Base-by-base conservation (phyloP, 2,329 filamentous ascomycete species). In the Aurifilum marmelostoma region DNA sequence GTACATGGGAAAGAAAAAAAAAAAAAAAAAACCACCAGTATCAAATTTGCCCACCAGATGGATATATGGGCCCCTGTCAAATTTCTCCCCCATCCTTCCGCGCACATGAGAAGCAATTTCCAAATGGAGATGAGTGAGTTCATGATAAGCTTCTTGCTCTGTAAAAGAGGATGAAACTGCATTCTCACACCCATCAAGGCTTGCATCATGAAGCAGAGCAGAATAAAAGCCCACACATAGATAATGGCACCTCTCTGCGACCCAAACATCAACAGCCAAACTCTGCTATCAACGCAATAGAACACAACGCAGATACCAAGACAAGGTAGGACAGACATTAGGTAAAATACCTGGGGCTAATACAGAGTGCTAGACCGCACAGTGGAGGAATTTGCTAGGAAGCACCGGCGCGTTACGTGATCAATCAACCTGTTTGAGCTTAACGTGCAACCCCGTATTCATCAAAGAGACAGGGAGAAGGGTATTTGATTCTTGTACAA, bases 401-500 rank as follows among this genome's bases (percentile, higher is more conserved):
- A n/a, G 18, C 56, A 59, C 56, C 32, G 56, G 56, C 56, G 18
- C 56, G 32, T 59, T 12, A 2, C 9, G 21, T 16, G 27, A 29
- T 18, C 5, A 14, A 29, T 32, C 24, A 29, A 9, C 12, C 52
- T 29, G 12, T 6, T 18, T 18, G 52, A 56, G 27, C 14, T 56
- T 12, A 18, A 32, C 21, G 18, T 37, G 56, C 32, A 27, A 18
- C 16, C n/a, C 29, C 27, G 11, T n/a, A 18, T 27, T 7, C 37
- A 29, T 56, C 27, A 52, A 3, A 39, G 5, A 24, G 43, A 34
- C 21, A 43, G 2, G 27, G 65, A 70, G 68, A 65, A 65, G 68
- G 62, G 68, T 70, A 67, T 70, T 65, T 70, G 34, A 32, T 52
- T 69, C 32, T 67, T 69, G 39, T 67, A 62, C 62, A 62, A 54